A percentile compares a stretch with the other conserved stretches of the same genome.
phyloP scores from a whole-genome alignment of 306 rosid species.

The Vigna angularis region DNA sequence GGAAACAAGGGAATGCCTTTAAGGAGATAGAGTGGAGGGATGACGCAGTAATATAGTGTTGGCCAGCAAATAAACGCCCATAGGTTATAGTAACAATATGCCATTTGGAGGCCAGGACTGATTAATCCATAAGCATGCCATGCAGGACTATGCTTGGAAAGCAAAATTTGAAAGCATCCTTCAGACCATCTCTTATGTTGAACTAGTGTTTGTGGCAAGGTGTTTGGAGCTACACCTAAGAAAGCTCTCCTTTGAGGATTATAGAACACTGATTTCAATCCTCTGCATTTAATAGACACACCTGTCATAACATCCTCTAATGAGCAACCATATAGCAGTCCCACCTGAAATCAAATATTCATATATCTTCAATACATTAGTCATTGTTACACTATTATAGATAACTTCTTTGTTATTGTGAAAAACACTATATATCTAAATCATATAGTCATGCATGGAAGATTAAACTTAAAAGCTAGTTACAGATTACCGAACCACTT shows the following conservation, averaged over 20 bases:
- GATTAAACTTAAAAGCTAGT: neutral
- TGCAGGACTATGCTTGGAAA: conserved; percentile 62
- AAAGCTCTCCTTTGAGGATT: conserved; percentile 76
- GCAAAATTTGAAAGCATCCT: conserved; percentile 70
- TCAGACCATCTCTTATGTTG: conserved; percentile 93
- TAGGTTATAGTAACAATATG: conserved; percentile 52
- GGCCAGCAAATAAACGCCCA: conserved; percentile 65
- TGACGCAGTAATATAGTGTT: conserved; percentile 34
- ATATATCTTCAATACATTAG: neutral
- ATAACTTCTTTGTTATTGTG: neutral
- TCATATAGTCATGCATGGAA: neutral
- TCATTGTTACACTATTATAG: neutral
- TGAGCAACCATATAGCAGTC: conserved; percentile 71
- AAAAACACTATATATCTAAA: neutral
- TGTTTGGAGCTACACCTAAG: conserved; percentile 68
- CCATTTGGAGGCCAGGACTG: conserved; percentile 63
- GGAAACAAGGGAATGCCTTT: conserved; percentile 49
- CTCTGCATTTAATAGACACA: conserved; percentile 60
- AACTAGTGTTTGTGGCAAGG: conserved; percentile 62
- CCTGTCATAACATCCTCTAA: conserved; percentile 93
- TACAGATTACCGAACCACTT: neutral
- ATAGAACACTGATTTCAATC: conserved; percentile 82
- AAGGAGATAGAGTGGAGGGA: conserved; percentile 45
- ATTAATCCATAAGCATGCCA: conserved; percentile 58
- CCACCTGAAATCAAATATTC: conserved; percentile 60